Conservation (phyloP, 1,139 yeast species). For the Yamadazyma pseudoaaseri region DNA sequence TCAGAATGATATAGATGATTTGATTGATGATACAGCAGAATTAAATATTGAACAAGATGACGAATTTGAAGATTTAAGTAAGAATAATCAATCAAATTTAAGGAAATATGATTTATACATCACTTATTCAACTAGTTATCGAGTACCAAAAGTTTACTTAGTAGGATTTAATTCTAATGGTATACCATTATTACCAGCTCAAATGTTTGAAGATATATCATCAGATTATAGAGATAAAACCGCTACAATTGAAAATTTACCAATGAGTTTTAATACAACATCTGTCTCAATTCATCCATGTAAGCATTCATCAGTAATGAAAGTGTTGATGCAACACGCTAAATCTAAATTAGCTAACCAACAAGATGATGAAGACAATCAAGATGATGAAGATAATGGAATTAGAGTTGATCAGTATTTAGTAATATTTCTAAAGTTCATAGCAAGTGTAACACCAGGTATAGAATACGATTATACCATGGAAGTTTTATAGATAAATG, state of each 20-base stretch:
- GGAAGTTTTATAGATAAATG: slow-evolving; percentile 61
- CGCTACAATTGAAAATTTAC: slow-evolving; percentile 91
- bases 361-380: slow-evolving; percentile 18
- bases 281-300: slow-evolving; percentile 96
- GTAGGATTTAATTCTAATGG: slow-evolving; percentile 88
- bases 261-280: slow-evolving; percentile 75
- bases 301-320: slow-evolving; percentile 93
- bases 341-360: slow-evolving; percentile 12
- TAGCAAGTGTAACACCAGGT: slow-evolving; percentile 96
- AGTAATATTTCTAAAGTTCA: slow-evolving; percentile 84
- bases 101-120: slow-evolving; percentile 87
- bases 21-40: slow-evolving; percentile 38
- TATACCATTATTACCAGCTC: slow-evolving; percentile 77
- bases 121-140: slow-evolving; percentile 88
- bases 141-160: slow-evolving; percentile 92
- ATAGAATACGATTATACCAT: slow-evolving; percentile 96
- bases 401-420: slow-evolving; percentile 89
- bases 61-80: slow-evolving; percentile 34
- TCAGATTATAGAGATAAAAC: slow-evolving; percentile 93
- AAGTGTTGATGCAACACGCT: slow-evolving; percentile 67
- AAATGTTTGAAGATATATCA: slow-evolving; percentile 93
- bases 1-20: slow-evolving; percentile 36
- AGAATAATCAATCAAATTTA: slow-evolving; percentile 32
- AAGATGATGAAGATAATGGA: slow-evolving; percentile 41
- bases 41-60: slow-evolving; percentile 29